Conservation (phyloP, 257 asterid species). For the Apocynum venetum region DNA sequence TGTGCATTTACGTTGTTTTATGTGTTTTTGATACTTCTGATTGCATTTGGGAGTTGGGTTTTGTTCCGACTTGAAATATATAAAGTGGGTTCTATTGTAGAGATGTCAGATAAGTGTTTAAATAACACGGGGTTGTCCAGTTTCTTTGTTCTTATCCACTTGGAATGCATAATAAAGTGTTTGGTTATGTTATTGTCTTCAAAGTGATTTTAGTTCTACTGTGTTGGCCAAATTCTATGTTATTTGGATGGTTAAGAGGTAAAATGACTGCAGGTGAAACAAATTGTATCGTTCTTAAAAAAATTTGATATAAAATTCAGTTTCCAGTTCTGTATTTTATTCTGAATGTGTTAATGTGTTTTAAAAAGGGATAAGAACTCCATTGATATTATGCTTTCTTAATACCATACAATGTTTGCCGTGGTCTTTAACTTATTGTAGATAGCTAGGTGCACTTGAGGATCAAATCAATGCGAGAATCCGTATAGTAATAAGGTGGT, state of each 20-base stretch:
- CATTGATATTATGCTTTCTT: neutral
- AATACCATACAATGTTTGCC: neutral
- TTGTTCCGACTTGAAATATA: neutral
- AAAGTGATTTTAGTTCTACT: neutral
- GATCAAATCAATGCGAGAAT: neutral
- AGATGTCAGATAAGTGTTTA: neutral
- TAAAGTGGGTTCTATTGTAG: neutral
- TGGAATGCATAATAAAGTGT: neutral
- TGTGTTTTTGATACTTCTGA: neutral
- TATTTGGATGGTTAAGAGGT: neutral
- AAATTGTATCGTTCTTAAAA: neutral
- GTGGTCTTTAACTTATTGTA: neutral
- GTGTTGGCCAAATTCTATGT: neutral
- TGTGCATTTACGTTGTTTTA: neutral
- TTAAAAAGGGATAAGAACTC: too few species aligned
- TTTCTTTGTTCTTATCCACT: too few species aligned
- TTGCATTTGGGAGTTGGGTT: conserved; percentile 2
- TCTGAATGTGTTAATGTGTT: too few species aligned
- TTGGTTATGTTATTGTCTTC: neutral
- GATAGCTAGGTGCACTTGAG: neutral
- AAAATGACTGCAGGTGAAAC: neutral
- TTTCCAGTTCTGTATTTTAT: neutral
- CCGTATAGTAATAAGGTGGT: neutral
- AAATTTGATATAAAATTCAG: neutral
- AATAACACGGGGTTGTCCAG: neutral